Evolutionary conservation across 2,329 filamentous ascomycete genomes (phyloP).

Genomic region (Zymoseptoria tritici): DNA sequence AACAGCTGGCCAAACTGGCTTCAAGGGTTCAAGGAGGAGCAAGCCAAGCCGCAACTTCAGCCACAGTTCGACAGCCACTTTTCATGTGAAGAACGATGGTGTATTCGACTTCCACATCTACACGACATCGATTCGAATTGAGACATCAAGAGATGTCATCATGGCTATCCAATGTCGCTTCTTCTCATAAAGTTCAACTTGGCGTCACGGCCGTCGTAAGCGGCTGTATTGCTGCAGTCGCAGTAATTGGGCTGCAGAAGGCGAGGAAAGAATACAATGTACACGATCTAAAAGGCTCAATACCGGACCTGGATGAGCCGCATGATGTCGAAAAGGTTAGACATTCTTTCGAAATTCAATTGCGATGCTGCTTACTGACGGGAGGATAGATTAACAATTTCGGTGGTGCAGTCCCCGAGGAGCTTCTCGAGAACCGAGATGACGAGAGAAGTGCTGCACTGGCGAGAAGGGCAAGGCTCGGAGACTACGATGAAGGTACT

Average conservation of each 20-base stretch:
- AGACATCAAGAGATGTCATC: slow-evolving; percentile 33
- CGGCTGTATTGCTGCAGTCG: slow-evolving; percentile 41
- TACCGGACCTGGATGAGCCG: slow-evolving; percentile 47
- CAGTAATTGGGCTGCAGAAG: slow-evolving; percentile 52
- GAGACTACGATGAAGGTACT: slow-evolving; percentile 56
- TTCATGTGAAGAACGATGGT: not conserved
- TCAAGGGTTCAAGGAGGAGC: not conserved
- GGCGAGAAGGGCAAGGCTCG: slow-evolving; percentile 52
- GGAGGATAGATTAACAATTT: slow-evolving; percentile 52
- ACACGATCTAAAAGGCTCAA: slow-evolving; percentile 53
- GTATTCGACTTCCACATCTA: not conserved
- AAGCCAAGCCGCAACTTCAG: not conserved
- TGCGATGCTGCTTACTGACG: slow-evolving; percentile 29
- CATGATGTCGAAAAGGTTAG: slow-evolving; percentile 45
- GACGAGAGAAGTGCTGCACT: slow-evolving; percentile 53
- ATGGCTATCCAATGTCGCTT: slow-evolving; percentile 38
- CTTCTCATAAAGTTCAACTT: slow-evolving; percentile 52
- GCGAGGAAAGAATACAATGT: slow-evolving; percentile 49
- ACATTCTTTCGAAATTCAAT: too few species aligned
- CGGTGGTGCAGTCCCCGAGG: slow-evolving; percentile 45
- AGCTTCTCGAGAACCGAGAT: slow-evolving; percentile 40
- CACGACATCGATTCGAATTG: not conserved
- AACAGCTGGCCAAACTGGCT: not conserved
- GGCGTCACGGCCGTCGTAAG: slow-evolving; percentile 60
- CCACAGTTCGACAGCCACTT: not conserved